phyloP scores from a whole-genome alignment of 2,329 filamentous ascomycete species.

The Xylaria sp. region DNA sequence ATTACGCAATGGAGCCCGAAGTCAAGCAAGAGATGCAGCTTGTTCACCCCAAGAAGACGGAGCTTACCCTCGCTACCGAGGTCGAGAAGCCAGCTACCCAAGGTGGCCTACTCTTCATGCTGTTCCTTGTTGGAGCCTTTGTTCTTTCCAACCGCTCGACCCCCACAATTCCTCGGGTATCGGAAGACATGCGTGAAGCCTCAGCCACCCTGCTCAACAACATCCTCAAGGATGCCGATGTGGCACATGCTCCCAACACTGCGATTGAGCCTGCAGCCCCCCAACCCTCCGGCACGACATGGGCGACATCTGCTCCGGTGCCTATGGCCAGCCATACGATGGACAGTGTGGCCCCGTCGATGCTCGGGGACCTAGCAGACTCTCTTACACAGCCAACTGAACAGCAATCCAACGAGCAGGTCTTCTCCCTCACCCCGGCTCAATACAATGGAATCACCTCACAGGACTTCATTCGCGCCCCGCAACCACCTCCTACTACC shows the following conservation, averaged over 20 bases:
- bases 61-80: constrained; percentile 59
- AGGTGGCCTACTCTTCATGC: constrained; percentile 89
- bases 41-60: constrained; percentile 65
- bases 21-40: constrained; percentile 70
- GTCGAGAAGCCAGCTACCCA: constrained; percentile 76
- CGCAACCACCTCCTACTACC: constrained; percentile 64
- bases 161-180: constrained; percentile 78
- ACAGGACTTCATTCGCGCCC: constrained; percentile 70
- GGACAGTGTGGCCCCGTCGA: constrained; percentile 65
- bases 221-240: constrained; percentile 83
- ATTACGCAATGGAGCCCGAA: constrained; percentile 72
- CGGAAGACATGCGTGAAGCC: constrained; percentile 82
- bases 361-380: constrained; percentile 74
- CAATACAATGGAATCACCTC: constrained; percentile 90
- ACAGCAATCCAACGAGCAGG: constrained; percentile 87
- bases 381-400: constrained; percentile 79
- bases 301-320: constrained; percentile 56
- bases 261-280: constrained; percentile 61
- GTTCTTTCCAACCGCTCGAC: constrained; percentile 86
- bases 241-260: constrained; percentile 58
- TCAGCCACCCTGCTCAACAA: constrained; percentile 82
- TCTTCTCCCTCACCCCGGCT: constrained; percentile 85
- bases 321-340: constrained; percentile 58
- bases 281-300: constrained; percentile 63
- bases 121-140: constrained; percentile 95